Evolutionary conservation across 805 yeast genomes (phyloP).

Genomic region (Metschnikowia henanensis): DNA sequence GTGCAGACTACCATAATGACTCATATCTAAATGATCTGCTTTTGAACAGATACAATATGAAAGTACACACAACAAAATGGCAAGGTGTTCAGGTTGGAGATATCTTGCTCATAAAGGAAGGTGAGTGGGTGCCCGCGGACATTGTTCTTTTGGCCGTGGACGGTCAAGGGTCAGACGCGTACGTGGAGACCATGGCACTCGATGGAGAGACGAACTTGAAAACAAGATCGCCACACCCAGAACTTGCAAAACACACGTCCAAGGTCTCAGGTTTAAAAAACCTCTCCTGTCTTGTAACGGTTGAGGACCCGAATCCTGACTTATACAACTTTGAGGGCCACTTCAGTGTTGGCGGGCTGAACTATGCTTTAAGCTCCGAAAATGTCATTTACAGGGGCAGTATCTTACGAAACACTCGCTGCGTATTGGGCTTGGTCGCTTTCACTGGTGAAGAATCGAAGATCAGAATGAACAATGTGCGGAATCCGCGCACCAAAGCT

Average conservation of each 20-base stretch:
- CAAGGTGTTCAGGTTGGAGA: slow-evolving; percentile 86
- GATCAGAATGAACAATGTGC: slow-evolving; percentile 91
- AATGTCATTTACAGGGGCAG: slow-evolving; percentile 92
- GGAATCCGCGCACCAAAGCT: slow-evolving; percentile 87
- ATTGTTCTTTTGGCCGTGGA: slow-evolving; percentile 68
- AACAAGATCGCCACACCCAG: slow-evolving; percentile 65
- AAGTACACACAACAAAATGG: slow-evolving; percentile 53
- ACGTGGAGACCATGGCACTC: slow-evolving; percentile 93
- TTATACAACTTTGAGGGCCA: slow-evolving; percentile 90
- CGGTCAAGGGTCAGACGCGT: slow-evolving; percentile 59
- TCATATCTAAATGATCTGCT: slow-evolving; percentile 12
- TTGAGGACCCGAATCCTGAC: slow-evolving; percentile 92
- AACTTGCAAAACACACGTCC: slow-evolving; percentile 51
- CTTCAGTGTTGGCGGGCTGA: slow-evolving; percentile 39
- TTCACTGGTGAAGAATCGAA: slow-evolving; percentile 97
- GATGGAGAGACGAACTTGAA: slow-evolving; percentile 97
- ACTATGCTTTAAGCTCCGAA: slow-evolving; percentile 68
- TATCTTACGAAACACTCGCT: slow-evolving; percentile 78
- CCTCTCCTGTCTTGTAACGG: slow-evolving; percentile 54
- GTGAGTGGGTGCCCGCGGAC: slow-evolving; percentile 97
- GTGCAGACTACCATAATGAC: slow-evolving; percentile 8
- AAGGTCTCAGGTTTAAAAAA: slow-evolving; percentile 51
- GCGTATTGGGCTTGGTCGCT: slow-evolving; percentile 74
- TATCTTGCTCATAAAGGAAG: slow-evolving; percentile 64
- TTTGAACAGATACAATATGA: slow-evolving; percentile 30